A percentile compares a stretch with the other conserved stretches of the same genome.
Evolutionary conservation across 169 alveolate species (phyloP).

Genomic region (Plasmodium coatneyi): DNA sequence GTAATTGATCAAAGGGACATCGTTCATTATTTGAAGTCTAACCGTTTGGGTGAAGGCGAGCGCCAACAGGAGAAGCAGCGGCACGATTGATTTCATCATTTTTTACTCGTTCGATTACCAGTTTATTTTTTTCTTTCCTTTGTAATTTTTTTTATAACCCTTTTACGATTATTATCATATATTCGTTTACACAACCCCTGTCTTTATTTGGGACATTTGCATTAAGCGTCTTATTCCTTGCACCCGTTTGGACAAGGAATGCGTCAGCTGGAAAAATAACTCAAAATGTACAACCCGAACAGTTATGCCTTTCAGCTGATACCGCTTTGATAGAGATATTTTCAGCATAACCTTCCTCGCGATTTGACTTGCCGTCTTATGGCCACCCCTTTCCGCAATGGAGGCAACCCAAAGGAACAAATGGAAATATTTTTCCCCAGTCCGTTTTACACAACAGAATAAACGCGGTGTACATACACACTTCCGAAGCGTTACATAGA

Average conservation of each 20-base stretch:
- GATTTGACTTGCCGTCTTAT: not conserved
- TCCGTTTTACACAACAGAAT: not conserved
- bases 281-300: not conserved
- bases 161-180: not conserved
- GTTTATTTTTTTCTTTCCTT: not conserved
- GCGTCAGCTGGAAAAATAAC: not conserved
- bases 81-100: conserved; percentile 18
- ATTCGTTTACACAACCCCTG: not conserved
- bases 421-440: not conserved
- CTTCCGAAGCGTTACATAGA: not conserved
- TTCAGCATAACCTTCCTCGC: not conserved
- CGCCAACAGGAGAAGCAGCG: not conserved
- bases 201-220: not conserved
- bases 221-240: not conserved
- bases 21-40: conserved; percentile 10
- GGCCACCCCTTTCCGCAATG: not conserved
- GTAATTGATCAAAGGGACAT: conserved; percentile 63
- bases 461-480: not conserved
- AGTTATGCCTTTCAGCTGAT: not conserved
- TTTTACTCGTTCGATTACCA: not conserved
- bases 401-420: not conserved
- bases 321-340: not conserved
- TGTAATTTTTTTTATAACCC: not conserved
- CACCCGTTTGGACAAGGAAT: not conserved
- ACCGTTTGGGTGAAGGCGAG: conserved; percentile 7